Base-by-base conservation (phyloP, 305 asterid species). In the Stenogyne calaminthoides region DNA sequence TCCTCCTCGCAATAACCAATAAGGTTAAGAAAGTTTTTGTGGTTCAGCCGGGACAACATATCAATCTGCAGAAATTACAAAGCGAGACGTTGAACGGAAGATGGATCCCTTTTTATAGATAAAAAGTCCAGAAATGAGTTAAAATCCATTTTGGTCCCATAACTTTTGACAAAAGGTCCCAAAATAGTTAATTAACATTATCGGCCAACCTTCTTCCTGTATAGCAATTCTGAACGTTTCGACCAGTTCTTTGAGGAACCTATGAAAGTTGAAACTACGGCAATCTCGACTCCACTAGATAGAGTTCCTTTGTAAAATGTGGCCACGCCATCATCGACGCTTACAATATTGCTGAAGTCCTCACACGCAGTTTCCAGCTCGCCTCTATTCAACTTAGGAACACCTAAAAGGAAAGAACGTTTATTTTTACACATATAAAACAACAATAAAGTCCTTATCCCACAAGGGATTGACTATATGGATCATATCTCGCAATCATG, bases 1-100 rank as follows among this genome's bases (percentile, higher is more conserved):
- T 95, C 87, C 81, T 95, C 98, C 84, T 87, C 94, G n/a, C 99
- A 95, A 78, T 89, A 95, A n/a, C 99, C 98, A 22, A 95, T 88
- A 20, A 92, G 91, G 76, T 90, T 92, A 54, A 83, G 79, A 74
- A 89, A 95, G 79, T 90, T 95, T 91, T 95, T 90, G 88, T 95
- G 99, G 87, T 89, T 92, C 75, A 92, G 85, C 57, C 90, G 76
- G 7, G 99, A 92, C 76, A 90, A 72, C 46, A 85, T 59, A 77
- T 84, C 97, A 67, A 92, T 86, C 98, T 94, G 72, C 18, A 11
- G 58, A 19, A 25, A 75, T 57, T 44, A 56, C n/a, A 39, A 57
- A 68, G 71, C 4, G 7, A 14, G 5, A 66, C 25, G 19, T 16
- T 39, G 7, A 27, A 5, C 39, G 0, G n/a, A 18, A 64, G 51